Evolutionary conservation across 805 yeast genomes (phyloP).

Genomic region (Saturnispora dispora): DNA sequence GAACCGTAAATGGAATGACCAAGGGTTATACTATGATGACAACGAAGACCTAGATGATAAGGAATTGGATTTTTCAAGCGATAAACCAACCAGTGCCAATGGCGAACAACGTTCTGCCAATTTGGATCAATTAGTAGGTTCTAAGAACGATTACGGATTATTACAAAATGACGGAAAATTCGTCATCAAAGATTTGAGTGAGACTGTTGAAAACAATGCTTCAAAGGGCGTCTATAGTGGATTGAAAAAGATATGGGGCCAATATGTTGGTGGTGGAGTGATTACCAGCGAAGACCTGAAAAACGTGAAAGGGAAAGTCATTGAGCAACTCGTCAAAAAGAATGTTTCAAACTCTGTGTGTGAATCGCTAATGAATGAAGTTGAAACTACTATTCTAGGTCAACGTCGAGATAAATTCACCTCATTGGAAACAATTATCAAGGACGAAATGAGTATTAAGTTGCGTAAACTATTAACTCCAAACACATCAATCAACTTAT

Average conservation of each 20-base stretch:
- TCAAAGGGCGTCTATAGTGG: constrained; percentile 1
- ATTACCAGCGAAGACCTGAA: constrained; percentile 55
- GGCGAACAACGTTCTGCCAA: constrained; percentile 19
- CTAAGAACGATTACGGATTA: constrained; percentile 33
- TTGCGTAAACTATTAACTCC: constrained; percentile 80
- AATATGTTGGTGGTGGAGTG: constrained; percentile 57
- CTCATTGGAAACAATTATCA: constrained; percentile 62
- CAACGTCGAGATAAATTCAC: constrained; percentile 68
- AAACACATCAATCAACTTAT: constrained; percentile 76
- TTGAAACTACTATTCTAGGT: constrained; percentile 61
- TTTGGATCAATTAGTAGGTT: constrained; percentile 30
- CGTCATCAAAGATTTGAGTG: constrained; percentile 53
- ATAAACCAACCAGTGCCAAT: constrained; percentile 9
- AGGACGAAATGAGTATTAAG: constrained; percentile 49
- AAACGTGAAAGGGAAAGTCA: constrained; percentile 54
- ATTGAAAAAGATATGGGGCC: constrained; percentile 35
- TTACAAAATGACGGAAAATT: constrained; percentile 48
- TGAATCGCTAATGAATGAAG: constrained; percentile 55
- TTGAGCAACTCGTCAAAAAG: constrained; percentile 70
- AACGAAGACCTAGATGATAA: constrained; percentile 27
- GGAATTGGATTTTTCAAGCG: constrained; percentile 46
- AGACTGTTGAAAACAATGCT: constrained; percentile 14
- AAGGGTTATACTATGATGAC: constrained; percentile 45
- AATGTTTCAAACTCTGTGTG: constrained; percentile 92
- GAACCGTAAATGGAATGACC: constrained; percentile 58